Percentiles rank a stretch among this genome's conserved stretches.
Conservation (phyloP, 768 basidiomycete species). For the Phaeolepiota aurea region DNA sequence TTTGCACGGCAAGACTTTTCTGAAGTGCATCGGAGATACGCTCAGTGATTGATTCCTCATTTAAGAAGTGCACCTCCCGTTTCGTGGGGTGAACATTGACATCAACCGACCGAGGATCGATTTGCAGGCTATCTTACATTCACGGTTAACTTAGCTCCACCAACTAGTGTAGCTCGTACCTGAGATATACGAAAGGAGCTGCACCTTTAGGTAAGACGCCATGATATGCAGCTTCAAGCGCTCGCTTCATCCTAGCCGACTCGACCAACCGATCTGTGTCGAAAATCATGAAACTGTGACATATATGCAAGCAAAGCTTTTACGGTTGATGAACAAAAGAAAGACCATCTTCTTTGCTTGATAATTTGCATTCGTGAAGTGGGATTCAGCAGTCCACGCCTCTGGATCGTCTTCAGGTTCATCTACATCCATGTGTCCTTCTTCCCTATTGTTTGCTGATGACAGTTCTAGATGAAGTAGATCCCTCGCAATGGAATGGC, state of each 20-base stretch:
- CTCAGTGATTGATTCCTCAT: slow-evolving; percentile 83
- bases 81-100: slow-evolving; percentile 99
- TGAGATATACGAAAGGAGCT: slow-evolving; percentile 88
- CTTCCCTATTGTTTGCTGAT: slow-evolving; percentile 18
- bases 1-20: slow-evolving; percentile 49
- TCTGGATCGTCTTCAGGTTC: slow-evolving; percentile 25
- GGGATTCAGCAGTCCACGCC: slow-evolving; percentile 65
- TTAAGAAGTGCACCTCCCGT: slow-evolving; percentile 89
- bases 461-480: slow-evolving; percentile 41
- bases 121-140: slow-evolving; percentile 47
- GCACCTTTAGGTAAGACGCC: slow-evolving; percentile 83
- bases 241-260: slow-evolving; percentile 76
- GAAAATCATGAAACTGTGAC: background rate
- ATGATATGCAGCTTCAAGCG: slow-evolving; percentile 80
- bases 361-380: slow-evolving; percentile 83
- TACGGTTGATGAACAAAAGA: slow-evolving; percentile 92
- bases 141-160: background rate
- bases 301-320: slow-evolving; percentile 14
- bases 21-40: slow-evolving; percentile 69
- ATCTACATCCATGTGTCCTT: slow-evolving; percentile 17
- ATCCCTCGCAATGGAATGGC: slow-evolving; percentile 72
- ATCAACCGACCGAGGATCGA: slow-evolving; percentile 85
- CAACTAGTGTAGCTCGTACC: slow-evolving; percentile 34
- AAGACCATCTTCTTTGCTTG: slow-evolving; percentile 82
- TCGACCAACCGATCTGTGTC: slow-evolving; percentile 83